Conservation (phyloP, 371 early-diverging fungal genomes). For the Rhizopus microsporus region DNA sequence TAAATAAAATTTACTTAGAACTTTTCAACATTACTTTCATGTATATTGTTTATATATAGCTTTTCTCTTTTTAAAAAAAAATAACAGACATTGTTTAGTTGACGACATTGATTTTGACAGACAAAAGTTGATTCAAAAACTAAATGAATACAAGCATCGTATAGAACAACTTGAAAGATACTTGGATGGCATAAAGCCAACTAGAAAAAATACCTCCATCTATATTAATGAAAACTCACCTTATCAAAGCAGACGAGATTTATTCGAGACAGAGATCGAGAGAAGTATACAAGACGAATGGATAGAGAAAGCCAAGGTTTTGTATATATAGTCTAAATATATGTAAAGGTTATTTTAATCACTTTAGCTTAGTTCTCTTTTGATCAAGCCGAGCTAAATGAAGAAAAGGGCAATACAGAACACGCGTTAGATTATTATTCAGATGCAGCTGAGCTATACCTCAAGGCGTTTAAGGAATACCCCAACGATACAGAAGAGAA, state of each 20-base stretch:
- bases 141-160: constrained; percentile 43
- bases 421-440: constrained; percentile 49
- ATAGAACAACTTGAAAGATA: constrained; percentile 38
- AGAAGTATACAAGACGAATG: constrained; percentile 29
- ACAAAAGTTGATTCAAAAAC: constrained; percentile 36
- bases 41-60: neutral
- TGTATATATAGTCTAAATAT: neutral
- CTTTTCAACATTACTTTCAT: constrained; percentile 19
- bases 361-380: constrained; percentile 26
- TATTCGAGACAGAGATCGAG: constrained; percentile 22
- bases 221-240: constrained; percentile 29
- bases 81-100: constrained; percentile 4
- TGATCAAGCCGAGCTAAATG: constrained; percentile 48
- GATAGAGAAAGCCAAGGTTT: constrained; percentile 43
- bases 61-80: constrained; percentile 1
- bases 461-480: constrained; percentile 40
- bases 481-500: constrained; percentile 15
- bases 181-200: constrained; percentile 15
- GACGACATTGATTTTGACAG: constrained; percentile 17
- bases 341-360: neutral
- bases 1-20: constrained; percentile 9
- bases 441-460: constrained; percentile 46
- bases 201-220: constrained; percentile 11
- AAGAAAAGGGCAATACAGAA: constrained; percentile 37
- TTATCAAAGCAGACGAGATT: constrained; percentile 28